Evolutionary conservation across 257 asterid species (phyloP).

Genomic region (Solanum tarijense): DNA sequence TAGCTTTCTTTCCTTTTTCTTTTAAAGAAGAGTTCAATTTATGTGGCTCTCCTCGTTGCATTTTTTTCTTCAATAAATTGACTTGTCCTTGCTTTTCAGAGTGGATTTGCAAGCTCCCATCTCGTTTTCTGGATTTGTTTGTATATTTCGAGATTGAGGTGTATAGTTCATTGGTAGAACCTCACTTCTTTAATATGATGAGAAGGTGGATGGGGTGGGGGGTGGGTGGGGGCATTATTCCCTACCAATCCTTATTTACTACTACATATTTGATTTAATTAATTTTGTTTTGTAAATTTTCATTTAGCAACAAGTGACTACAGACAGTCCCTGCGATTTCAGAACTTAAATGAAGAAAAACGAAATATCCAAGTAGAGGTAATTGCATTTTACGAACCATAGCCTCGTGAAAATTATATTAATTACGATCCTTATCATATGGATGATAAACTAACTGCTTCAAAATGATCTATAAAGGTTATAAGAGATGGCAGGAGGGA

Average conservation of each 20-base stretch:
- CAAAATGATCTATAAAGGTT: slow-evolving; percentile 35
- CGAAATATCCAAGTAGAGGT: slow-evolving; percentile 89
- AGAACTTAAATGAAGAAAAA: slow-evolving; percentile 83
- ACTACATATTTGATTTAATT: neutral
- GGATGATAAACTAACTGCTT: neutral
- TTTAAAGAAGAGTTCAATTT: neutral
- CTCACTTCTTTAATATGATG: neutral
- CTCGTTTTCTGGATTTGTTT: neutral
- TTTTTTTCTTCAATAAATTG: neutral
- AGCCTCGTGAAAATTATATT: neutral
- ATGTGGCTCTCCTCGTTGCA: neutral
- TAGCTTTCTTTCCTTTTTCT: neutral
- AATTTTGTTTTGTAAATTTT: slow-evolving; percentile 4
- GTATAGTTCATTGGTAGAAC: neutral
- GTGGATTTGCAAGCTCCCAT: neutral
- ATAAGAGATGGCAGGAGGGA: slow-evolving; percentile 85
- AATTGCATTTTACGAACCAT: slow-evolving; percentile 6
- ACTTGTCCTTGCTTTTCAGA: neutral
- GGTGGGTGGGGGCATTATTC: neutral
- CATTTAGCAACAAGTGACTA: slow-evolving; percentile 80
- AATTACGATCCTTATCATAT: neutral
- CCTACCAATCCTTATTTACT: neutral
- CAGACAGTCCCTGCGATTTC: slow-evolving; percentile 91
- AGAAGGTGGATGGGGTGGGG: neutral
- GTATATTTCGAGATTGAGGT: neutral